A percentile compares a stretch with the other conserved stretches of the same genome.
phyloP scores from a whole-genome alignment of 2,329 filamentous ascomycete species.

The Aspergillus nomiae region DNA sequence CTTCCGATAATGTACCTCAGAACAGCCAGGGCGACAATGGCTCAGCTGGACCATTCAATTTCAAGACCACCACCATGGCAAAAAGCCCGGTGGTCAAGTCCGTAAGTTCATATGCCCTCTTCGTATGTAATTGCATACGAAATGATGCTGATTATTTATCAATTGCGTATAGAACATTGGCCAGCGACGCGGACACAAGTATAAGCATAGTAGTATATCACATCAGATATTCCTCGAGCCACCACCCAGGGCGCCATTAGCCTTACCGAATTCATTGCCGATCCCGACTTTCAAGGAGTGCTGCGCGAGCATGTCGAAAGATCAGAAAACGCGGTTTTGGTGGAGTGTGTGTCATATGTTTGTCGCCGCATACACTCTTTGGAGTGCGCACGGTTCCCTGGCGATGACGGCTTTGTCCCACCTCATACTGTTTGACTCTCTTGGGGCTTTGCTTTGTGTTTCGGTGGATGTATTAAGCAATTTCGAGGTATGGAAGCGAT shows the following conservation, averaged over 20 bases:
- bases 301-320: conserved; percentile 82
- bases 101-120: conserved; percentile 46
- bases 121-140: not conserved
- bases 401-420: conserved; percentile 92
- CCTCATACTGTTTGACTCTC: conserved; percentile 91
- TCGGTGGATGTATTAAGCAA: conserved; percentile 91
- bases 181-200: conserved; percentile 91
- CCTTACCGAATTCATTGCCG: conserved; percentile 86
- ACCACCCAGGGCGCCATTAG: conserved; percentile 78
- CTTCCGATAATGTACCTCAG: conserved; percentile 30
- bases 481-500: conserved; percentile 96
- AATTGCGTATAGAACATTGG: conserved; percentile 69
- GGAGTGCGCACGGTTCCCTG: conserved; percentile 80
- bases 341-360: conserved; percentile 90
- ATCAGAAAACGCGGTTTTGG: conserved; percentile 78
- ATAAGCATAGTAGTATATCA: conserved; percentile 95
- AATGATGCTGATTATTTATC: conserved; percentile 17
- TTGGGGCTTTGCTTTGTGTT: conserved; percentile 88
- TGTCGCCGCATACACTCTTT: conserved; percentile 81
- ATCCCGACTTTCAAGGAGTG: conserved; percentile 88
- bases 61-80: conserved; percentile 78
- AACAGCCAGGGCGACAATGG: conserved; percentile 36
- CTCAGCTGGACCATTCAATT: conserved; percentile 78
- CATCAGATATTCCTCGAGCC: conserved; percentile 97
- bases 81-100: conserved; percentile 73